These are phyloP conservation scores for Daldinia eschscholtzii DNA, from an alignment of 2,329 filamentous ascomycete species.

Conservation along the genomic window DNA sequence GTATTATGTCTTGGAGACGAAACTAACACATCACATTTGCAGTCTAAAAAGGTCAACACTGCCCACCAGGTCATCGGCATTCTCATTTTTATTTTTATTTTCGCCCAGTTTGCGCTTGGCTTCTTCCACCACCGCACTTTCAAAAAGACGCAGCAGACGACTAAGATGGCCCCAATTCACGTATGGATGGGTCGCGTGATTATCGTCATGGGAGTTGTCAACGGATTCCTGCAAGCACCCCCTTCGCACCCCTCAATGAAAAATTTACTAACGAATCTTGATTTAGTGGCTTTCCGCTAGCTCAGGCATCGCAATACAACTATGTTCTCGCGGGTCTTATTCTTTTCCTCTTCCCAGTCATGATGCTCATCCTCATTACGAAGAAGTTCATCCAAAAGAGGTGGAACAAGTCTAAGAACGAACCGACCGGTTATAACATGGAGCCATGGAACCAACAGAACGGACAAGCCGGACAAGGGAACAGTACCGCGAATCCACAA, in stretches of 20 bases:
- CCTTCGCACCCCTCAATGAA: not conserved
- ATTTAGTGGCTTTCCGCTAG: conserved; percentile 68
- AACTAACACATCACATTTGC: not conserved
- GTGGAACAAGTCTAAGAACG: conserved; percentile 48
- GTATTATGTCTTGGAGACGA: conserved; percentile 24
- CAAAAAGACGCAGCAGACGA: conserved; percentile 62
- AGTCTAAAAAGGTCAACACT: conserved; percentile 66
- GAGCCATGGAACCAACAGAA: conserved; percentile 45
- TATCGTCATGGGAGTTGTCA: conserved; percentile 66
- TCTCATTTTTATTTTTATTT: conserved; percentile 63
- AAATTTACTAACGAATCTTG: conserved; percentile 3
- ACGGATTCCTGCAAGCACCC: conserved; percentile 66
- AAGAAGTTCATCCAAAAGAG: conserved; percentile 52
- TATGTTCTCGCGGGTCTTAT: conserved; percentile 63
- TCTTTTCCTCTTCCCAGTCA: conserved; percentile 58
- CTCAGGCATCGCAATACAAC: conserved; percentile 62
- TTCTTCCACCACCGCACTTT: conserved; percentile 68
- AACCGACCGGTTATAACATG: conserved; percentile 47
- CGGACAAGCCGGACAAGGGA: conserved; percentile 11
- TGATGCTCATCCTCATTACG: conserved; percentile 55
- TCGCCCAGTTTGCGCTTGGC: conserved; percentile 67
- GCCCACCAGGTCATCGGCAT: conserved; percentile 72
- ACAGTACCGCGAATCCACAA: conserved; percentile 23
- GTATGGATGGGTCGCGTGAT: conserved; percentile 68
- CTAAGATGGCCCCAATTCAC: conserved; percentile 66